Percentiles rank a stretch among this genome's conserved stretches.
Conservation (phyloP, 805 yeast genomes). For the Lachancea mirantina region DNA sequence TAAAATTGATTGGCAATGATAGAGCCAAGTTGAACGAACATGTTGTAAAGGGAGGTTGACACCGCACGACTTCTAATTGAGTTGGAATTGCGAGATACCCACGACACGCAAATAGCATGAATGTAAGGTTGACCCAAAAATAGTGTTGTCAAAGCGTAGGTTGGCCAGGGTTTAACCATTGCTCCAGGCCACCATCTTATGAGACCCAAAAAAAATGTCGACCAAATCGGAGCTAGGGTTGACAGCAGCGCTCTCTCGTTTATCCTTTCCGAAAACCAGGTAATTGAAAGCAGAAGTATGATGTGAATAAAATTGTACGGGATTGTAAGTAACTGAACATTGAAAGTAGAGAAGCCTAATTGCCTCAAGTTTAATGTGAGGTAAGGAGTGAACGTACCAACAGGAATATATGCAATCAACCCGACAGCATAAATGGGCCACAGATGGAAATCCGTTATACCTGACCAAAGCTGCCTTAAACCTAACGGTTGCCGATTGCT, state of each 20-base stretch:
- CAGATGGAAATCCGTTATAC: constrained; percentile 43
- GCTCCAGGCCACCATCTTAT: constrained; percentile 36
- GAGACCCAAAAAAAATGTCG: constrained; percentile 30
- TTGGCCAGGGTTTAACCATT: constrained; percentile 34
- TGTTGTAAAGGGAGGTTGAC: constrained; percentile 57
- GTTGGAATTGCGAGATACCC: constrained; percentile 57
- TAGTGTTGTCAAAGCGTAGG: constrained; percentile 31
- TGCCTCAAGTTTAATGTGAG: constrained; percentile 41
- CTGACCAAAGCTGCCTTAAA: constrained; percentile 32
- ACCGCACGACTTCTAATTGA: constrained; percentile 55
- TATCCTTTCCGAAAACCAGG: constrained; percentile 33
- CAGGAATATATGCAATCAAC: constrained; percentile 35
- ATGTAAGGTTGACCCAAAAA: constrained; percentile 38
- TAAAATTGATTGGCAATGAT: constrained; percentile 54
- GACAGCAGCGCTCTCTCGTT: constrained; percentile 27
- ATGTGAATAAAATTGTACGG: constrained; percentile 41
- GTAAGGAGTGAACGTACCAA: constrained; percentile 33
- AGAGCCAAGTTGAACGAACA: constrained; percentile 52
- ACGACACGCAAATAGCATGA: constrained; percentile 47
- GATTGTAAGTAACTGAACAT: constrained; percentile 44
- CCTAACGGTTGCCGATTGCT: constrained; percentile 49
- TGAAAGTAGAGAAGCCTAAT: constrained; percentile 46
- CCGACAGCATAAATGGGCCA: constrained; percentile 53
- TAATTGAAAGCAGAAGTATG: constrained; percentile 30
- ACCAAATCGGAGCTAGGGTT: constrained; percentile 28